Evolutionary conservation across 257 asterid genomes (phyloP), one percentile per base, ranked within the genome.

Genomic region (Plantago ovata): DNA sequence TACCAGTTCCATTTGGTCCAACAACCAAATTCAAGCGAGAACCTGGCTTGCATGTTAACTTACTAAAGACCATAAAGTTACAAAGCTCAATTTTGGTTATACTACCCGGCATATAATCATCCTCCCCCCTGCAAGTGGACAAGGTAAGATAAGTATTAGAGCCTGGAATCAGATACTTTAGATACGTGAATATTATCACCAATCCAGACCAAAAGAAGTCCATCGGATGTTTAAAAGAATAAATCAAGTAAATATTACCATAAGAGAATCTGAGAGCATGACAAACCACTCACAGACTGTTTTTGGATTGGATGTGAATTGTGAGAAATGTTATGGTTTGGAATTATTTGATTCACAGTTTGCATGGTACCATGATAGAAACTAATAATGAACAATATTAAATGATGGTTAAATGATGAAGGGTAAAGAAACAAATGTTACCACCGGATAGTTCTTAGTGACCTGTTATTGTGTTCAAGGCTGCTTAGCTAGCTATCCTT

Each of bases 1-100:
- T 92, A 46, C 98, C 98, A 18, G 95, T 80, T 63, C 98, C 96
- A 79, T 85, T 92, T 57, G 98, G 98, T 60, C 98, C 98, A 72
- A 85, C 71, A 33, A 92, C 96, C 75, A 92, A 86, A 80, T 92
- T 92, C 62, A 92, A 70, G 15, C 96, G 92, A 9, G 98, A 61
- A 39, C 81, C 94, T 0, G 98, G 98, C 75, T 81, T 72, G 70
- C 87, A 76, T 11, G 74, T 84, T 79, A 90, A 63, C 48, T 69
- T 71, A 65, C 72, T 73, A 81, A 87, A 92, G 55, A 95, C 88
- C 98, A 92, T 92, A 74, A 92, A 92, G 79, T 92, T 92, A 63
- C 74, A 74, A 68, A 85, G 83, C 86, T 92, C 95, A 62, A 92
- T 78, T 74, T 75, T 77, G 47, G 69, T 76, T 49, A 92, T 92